Evolutionary conservation across 176 grass and related monocot species (phyloP).

Genomic region (Oryza nivara): DNA sequence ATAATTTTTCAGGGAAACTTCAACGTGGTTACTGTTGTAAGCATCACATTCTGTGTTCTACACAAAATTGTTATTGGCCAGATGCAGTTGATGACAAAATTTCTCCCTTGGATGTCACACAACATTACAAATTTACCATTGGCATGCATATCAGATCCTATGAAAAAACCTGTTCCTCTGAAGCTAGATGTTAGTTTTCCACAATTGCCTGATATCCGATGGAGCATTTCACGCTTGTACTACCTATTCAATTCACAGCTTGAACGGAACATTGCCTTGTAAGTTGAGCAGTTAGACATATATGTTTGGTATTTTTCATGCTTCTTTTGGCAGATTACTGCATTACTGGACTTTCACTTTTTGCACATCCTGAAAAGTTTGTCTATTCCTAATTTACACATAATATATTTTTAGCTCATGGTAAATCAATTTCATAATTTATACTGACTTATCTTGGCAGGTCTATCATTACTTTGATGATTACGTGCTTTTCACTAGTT

Average conservation of each 20-base stretch:
- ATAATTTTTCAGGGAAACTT: constrained; percentile 63
- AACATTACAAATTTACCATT: constrained; percentile 64
- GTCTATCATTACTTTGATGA: constrained; percentile 76
- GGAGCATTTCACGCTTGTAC: constrained; percentile 86
- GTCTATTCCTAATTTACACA: constrained; percentile 3
- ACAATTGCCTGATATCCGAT: constrained; percentile 74
- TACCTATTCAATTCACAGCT: constrained; percentile 97
- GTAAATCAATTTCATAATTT: constrained; percentile 34
- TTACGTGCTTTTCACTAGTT: constrained; percentile 86
- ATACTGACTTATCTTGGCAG: constrained; percentile 50
- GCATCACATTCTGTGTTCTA: constrained; percentile 59
- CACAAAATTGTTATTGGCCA: constrained; percentile 47
- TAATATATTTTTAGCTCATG: constrained; percentile 35
- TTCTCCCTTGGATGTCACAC: constrained; percentile 43
- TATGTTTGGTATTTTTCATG: constrained; percentile 29
- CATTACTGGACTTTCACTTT: constrained; percentile 33
- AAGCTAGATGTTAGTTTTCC: constrained; percentile 80
- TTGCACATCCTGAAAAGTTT: neutral
- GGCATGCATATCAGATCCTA: constrained; percentile 82
- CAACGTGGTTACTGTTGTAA: constrained; percentile 47
- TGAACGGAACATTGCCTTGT: constrained; percentile 94
- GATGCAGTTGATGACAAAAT: constrained; percentile 53
- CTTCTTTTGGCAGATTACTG: constrained; percentile 31
- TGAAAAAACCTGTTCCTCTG: constrained; percentile 72
- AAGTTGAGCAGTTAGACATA: constrained; percentile 50